Evolutionary conservation across 176 grass and related monocot species (phyloP), one percentile per base, ranked within the genome.

Genomic region (Urochloa ruziziensis): DNA sequence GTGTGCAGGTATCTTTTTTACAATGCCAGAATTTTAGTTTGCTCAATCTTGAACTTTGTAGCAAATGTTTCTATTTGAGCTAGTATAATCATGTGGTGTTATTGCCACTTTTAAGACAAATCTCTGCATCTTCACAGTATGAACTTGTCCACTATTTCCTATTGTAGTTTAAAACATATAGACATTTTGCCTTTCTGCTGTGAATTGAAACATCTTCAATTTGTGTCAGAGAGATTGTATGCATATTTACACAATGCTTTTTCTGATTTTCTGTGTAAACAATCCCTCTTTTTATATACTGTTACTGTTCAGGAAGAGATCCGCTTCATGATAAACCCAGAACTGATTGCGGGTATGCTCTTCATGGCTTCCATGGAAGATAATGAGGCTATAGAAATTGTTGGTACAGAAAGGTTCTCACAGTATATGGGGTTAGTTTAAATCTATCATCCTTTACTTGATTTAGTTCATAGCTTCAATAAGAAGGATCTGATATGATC

Each of bases 361-460:
- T 97, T 97, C 67, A 88, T 94, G 87, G 66, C 87, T 59, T 88
- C 49, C 23, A 97, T 97, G 94, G 87, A 84, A 82, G 89, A 90
- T 77, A 97, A 97, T 73, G 94, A 97, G 57, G 90, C 94, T 47
- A 88, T 97, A 80, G 94, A 97, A 90, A 91, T 97, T 90, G 75
- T 94, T 34, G 94, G 92, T 58, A 82, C 89, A 24, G 91, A 94
- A 92, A 88, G 94, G 66, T 97, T 92, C 83, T 88, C 90, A 71
- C 87, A 83, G 61, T 93, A 95, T 49, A 91, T 67, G 78, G 92
- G 95, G 92, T 98, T 86, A 86, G 93, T 84, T 58, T 75, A 73
- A 35, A 19, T 39, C 74, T 82, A n/a, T 32, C n/a, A 28, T 27
- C 32, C 17, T 73, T 89, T 29, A 25, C 57, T 79, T 86, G 49